Evolutionary conservation across 768 basidiomycete genomes (phyloP), one percentile per base, ranked within the genome.

Genomic region (Neoboletus magnificus): DNA sequence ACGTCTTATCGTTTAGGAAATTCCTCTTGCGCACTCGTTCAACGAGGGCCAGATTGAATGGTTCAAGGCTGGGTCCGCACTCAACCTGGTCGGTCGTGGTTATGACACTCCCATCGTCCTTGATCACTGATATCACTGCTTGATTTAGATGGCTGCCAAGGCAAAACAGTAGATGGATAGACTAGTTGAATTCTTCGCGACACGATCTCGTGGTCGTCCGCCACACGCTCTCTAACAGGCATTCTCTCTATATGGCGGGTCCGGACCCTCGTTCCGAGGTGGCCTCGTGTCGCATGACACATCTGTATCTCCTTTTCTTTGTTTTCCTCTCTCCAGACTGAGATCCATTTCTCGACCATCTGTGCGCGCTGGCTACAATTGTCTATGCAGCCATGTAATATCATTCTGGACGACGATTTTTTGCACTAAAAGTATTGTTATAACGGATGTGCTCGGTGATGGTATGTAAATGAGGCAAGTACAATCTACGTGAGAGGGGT

Each of bases 1-100:
- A 70, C 40, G 12, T 30, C 33, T 7, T 62, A 36, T 35, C 33
- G n/a, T 58, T 23, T 58, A 86, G 79, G 81, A 90, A 67, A 79
- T 96, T 62, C 46, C 81, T 22, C 85, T 94, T 57, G 90, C 91
- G 25, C 93, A 97, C 74, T 90, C 92, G 13, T 98, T 97, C 82
- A 98, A 98, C 70, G 88, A 93, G 74, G 93, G 93, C 45, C 95
- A 97, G 76, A 95, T 97, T 68, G 92, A 83, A 64, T 97, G 96
- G 95, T 98, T 97, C 86, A 95, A 94, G 82, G 93, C 93, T 66
- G 96, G 96, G 40, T 93, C 90, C 62, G 92, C 93, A 18, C 84
- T 96, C 50, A 94, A 95, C 81, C 68, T 93, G 75, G 88, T 91
- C 62, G 37, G 82, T 78, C 3, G 76, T 20, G 40, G 22, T 15